phyloP scores from a whole-genome alignment of 2,329 filamentous ascomycete genomes.

The Sarocladium brachiariae region DNA sequence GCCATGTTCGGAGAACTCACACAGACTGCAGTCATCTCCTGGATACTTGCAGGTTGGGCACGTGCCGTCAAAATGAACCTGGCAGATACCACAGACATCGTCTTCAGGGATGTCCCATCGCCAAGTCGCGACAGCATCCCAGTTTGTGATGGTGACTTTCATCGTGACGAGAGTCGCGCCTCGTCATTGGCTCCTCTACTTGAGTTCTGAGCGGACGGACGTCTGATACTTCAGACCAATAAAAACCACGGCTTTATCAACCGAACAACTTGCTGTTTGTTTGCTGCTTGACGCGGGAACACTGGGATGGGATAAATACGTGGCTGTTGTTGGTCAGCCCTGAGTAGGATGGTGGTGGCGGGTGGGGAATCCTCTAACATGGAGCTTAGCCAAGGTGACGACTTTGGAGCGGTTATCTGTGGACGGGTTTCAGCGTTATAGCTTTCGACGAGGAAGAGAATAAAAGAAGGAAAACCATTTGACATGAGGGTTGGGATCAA shows the following conservation, averaged over 20 bases:
- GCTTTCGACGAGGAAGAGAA: neutral
- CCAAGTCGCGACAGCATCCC: conserved; percentile 94
- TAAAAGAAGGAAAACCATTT: too few species aligned
- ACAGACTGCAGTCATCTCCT: conserved; percentile 86
- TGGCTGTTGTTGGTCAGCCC: neutral
- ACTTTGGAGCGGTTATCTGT: neutral
- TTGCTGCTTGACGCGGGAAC: too few species aligned
- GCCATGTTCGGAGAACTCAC: conserved; percentile 45
- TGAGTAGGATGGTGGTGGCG: neutral
- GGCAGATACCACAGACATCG: conserved; percentile 97
- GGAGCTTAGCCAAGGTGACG: too few species aligned
- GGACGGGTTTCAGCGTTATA: too few species aligned
- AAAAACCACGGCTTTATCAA: neutral
- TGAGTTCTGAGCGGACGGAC: neutral
- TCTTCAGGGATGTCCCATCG: conserved; percentile 96
- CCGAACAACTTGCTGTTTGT: too few species aligned
- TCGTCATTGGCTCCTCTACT: neutral
- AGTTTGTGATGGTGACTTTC: conserved; percentile 92
- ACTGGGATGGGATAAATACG: neutral
- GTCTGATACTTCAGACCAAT: too few species aligned
- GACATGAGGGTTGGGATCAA: too few species aligned
- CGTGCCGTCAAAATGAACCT: conserved; percentile 94
- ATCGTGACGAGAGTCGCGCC: conserved; percentile 41
- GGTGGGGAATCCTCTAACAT: too few species aligned
- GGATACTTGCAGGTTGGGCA: conserved; percentile 98